A percentile compares a stretch with the other conserved stretches of the same genome.
phyloP scores from a whole-genome alignment of 2,329 filamentous ascomycete genomes.

The Aspergillus jensenii region DNA sequence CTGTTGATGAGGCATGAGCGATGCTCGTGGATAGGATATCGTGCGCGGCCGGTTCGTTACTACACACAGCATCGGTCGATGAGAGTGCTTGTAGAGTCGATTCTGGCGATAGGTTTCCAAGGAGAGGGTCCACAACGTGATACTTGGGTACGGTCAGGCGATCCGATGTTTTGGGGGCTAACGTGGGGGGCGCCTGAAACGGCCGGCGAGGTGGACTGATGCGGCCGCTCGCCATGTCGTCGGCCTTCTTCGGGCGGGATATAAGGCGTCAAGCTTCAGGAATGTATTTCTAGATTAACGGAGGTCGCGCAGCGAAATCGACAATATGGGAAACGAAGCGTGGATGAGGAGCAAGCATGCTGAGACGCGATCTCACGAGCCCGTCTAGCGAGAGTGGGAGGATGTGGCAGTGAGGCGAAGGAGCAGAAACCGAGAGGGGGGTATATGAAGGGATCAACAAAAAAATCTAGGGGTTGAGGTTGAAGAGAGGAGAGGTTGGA shows the following conservation, averaged over 20 bases:
- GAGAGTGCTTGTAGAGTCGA: conserved; percentile 53
- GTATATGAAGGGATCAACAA: conserved; percentile 1
- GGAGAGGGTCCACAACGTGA: conserved; percentile 47
- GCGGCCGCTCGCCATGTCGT: conserved; percentile 34
- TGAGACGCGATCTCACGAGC: conserved; percentile 29
- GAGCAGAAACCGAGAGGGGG: neutral
- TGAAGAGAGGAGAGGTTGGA: neutral
- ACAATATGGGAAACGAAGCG: conserved; percentile 25
- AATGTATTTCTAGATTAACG: conserved; percentile 16
- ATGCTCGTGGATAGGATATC: conserved; percentile 51
- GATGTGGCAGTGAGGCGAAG: neutral
- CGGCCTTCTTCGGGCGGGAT: neutral
- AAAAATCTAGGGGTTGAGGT: neutral
- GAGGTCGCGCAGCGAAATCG: conserved; percentile 29
- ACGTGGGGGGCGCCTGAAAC: conserved; percentile 29
- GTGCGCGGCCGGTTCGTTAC: conserved; percentile 37
- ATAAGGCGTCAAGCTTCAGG: neutral
- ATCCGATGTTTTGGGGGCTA: conserved; percentile 40
- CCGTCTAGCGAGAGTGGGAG: conserved; percentile 13
- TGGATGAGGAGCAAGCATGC: conserved; percentile 36
- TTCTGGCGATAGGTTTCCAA: conserved; percentile 55
- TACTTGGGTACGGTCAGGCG: conserved; percentile 36
- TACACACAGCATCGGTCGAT: conserved; percentile 41
- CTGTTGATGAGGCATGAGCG: conserved; percentile 54
- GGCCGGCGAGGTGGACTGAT: conserved; percentile 29